A percentile compares a stretch with the other conserved stretches of the same genome.
Evolutionary conservation across 2,329 filamentous ascomycete genomes (phyloP).

Genomic region (Botryotinia convoluta): DNA sequence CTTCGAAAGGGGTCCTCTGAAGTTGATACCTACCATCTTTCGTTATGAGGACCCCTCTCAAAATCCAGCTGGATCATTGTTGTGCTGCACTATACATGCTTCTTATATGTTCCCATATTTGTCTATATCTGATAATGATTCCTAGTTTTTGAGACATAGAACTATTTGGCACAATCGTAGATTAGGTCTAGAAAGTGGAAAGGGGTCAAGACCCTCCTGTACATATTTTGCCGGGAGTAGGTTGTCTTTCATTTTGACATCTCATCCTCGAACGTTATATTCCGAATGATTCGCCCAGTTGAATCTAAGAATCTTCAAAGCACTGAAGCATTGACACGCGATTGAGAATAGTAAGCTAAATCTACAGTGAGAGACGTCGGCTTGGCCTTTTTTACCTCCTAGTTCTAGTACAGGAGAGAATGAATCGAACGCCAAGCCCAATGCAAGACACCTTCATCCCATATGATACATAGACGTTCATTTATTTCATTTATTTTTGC

Average conservation of each 20-base stretch:
- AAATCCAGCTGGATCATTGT: not conserved
- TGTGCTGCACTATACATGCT: not conserved
- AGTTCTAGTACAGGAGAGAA: constrained; percentile 10
- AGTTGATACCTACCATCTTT: not conserved
- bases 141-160: not conserved
- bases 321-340: not conserved
- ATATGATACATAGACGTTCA: constrained; percentile 31
- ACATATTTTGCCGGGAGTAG: not conserved
- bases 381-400: constrained; percentile 1
- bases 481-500: constrained; percentile 20
- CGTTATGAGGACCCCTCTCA: not conserved
- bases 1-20: not conserved
- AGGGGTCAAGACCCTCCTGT: not conserved
- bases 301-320: not conserved
- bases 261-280: not conserved
- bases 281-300: not conserved
- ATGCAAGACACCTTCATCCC: constrained; percentile 28
- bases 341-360: not conserved
- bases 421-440: constrained; percentile 25
- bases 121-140: not conserved
- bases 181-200: not conserved
- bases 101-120: not conserved
- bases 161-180: not conserved
- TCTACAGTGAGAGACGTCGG: not conserved
- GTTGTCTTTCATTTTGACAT: not conserved